Evolutionary conservation across 1,139 yeast genomes (phyloP), one percentile per base, ranked within the genome.

Genomic region (Blastobotrys buckinghamii): DNA sequence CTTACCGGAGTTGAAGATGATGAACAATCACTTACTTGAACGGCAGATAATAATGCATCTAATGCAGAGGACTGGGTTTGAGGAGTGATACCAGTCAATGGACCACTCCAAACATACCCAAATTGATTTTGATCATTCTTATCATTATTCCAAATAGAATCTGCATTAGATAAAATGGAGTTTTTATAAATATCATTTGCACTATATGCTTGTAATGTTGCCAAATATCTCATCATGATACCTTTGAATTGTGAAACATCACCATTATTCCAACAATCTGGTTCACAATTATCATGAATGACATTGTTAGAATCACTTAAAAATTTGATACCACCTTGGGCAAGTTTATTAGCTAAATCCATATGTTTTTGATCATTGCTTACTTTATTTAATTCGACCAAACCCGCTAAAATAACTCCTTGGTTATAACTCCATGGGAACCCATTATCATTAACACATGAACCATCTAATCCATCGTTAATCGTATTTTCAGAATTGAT

Each of bases 341-440:
- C 54, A 17, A 54, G 40, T 19, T 32, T 41, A 9, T 38, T 29
- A 12, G 57, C 57, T 20, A 20, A 8, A n/a, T 40, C 30, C 24
- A 22, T 24, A 33, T 50, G 44, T 30, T 42, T 34, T 10, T 30
- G 16, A 42, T 52, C 44, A 7, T 38, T 30, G 8, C 38, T 35
- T 17, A 49, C 48, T 19, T 36, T 37, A 47, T 48, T 27, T 12
- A 53, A 44, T 36, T 52, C 56, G 1, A 52, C 51, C 20, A 54
- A 39, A 8, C 52, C 57, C 1, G 55, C 57, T 6, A 54, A 49
- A 16, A 54, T 49, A 4, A 54, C 56, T 1, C 57, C 57, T 40
- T 53, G 56, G 39, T 54, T 54, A 37, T 54, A 54, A 8, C 52
- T 40, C 55, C 56, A 54, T 16, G 40, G 42, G 13, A 38, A 36